These are phyloP conservation scores for Podospora bellae-mahoneyi DNA, from an alignment of 495 filamentous ascomycete species.

Conservation along the genomic window DNA sequence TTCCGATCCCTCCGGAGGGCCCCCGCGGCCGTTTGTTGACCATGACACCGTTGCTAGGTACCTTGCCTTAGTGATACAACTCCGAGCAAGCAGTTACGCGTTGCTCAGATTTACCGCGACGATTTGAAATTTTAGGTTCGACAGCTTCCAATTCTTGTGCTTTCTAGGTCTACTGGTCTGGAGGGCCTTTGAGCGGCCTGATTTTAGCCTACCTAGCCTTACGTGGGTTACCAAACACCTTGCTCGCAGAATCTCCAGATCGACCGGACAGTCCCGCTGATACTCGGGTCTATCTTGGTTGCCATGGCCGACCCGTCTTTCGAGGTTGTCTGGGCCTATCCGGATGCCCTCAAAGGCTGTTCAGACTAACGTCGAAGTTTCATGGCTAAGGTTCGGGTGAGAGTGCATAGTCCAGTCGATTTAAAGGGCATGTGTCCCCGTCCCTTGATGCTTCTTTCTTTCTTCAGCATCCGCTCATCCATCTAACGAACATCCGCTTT, in stretches of 20 bases:
- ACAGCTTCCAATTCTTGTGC: too few species aligned
- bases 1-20: not conserved
- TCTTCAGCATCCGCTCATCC: not conserved
- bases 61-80: too few species aligned
- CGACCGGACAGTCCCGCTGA: not conserved
- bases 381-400: too few species aligned
- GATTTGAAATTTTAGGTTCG: too few species aligned
- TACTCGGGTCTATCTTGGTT: not conserved
- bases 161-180: too few species aligned
- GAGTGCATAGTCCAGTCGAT: not conserved
- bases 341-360: not conserved
- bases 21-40: not conserved
- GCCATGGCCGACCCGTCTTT: not conserved
- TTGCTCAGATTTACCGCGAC: too few species aligned
- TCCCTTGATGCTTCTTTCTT: not conserved
- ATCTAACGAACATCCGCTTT: not conserved
- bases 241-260: not conserved
- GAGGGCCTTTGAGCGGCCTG: too few species aligned
- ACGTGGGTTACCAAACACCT: not conserved
- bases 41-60: too few species aligned
- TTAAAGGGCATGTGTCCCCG: not conserved
- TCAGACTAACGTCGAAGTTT: too few species aligned
- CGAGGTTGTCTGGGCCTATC: not conserved
- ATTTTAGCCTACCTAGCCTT: too few species aligned
- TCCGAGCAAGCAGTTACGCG: too few species aligned